phyloP scores from a whole-genome alignment of 73 alveolate species.

The Symbiodinium natans region DNA sequence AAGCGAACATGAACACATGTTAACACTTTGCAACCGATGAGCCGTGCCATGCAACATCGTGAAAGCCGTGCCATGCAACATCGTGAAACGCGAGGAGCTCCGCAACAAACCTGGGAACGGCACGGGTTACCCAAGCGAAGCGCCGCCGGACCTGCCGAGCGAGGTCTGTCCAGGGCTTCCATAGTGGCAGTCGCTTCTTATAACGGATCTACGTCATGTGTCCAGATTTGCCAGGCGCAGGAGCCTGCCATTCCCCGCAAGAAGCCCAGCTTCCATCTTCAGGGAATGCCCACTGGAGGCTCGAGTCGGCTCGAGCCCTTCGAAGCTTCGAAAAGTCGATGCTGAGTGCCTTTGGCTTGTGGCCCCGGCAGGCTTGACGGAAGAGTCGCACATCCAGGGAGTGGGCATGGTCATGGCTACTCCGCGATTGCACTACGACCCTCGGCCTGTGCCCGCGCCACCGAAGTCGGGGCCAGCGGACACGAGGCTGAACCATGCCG shows the following conservation, averaged over 20 bases:
- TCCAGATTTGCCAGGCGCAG: no score
- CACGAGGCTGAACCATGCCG: neutral
- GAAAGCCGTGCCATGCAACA: no score
- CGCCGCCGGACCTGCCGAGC: neutral
- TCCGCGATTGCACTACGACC: constrained; percentile 69
- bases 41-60: neutral
- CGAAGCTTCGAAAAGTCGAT: neutral
- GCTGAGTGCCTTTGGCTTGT: neutral
- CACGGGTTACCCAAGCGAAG: no score
- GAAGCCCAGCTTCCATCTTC: constrained; percentile 25
- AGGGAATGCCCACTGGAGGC: constrained; percentile 88
- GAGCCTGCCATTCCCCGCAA: no score
- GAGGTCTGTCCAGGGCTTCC: no score
- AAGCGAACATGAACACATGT: neutral
- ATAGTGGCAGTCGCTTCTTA: no score
- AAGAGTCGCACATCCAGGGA: constrained; percentile 46
- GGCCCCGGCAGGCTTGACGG: neutral
- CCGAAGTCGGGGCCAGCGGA: neutral
- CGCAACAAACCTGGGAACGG: neutral
- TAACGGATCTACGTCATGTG: no score
- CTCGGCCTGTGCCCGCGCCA: neutral
- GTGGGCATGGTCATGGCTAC: constrained; percentile 67
- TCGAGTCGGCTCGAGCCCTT: neutral
- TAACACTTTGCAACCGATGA: no score
- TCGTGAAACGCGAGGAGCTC: neutral